These are phyloP conservation scores for Artomyces pyxidatus DNA, from an alignment of 768 basidiomycete species.

Conservation along the genomic window DNA sequence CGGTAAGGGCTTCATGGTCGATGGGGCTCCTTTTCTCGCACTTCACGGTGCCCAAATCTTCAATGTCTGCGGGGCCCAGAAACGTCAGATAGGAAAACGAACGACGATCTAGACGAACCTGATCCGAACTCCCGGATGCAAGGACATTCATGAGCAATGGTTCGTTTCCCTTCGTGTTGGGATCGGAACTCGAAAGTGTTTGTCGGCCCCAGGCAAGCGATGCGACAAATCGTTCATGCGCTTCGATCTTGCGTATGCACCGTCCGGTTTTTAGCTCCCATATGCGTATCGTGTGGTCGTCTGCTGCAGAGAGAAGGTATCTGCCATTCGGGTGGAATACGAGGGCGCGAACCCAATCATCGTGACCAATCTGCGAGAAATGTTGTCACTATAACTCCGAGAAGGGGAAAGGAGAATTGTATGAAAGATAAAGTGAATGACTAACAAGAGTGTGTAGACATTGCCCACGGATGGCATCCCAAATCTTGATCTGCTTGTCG, in stretches of 20 bases:
- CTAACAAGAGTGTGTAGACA: conserved; percentile 41
- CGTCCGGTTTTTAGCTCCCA: conserved; percentile 51
- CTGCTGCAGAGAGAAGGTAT: conserved; percentile 46
- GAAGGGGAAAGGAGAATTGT: too few species aligned
- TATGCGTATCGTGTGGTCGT: conserved; percentile 50
- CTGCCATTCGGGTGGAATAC: conserved; percentile 53
- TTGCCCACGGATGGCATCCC: conserved; percentile 43
- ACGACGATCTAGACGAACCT: conserved; percentile 5
- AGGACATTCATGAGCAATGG: conserved; percentile 14
- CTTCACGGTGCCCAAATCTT: conserved; percentile 17
- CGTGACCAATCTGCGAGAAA: conserved; percentile 29
- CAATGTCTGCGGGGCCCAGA: conserved; percentile 7
- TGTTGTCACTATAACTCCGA: not conserved
- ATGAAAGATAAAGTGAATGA: not conserved
- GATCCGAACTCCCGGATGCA: conserved; percentile 14
- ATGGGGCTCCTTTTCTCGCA: not conserved
- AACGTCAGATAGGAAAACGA: not conserved
- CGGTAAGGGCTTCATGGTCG: not conserved
- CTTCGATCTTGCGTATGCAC: conserved; percentile 26
- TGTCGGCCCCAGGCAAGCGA: conserved; percentile 16
- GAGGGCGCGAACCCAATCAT: conserved; percentile 51
- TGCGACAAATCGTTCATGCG: conserved; percentile 14
- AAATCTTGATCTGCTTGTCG: conserved; percentile 47
- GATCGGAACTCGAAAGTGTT: conserved; percentile 2
- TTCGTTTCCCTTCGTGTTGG: conserved; percentile 9